Conservation (phyloP, 2,329 filamentous ascomycete species). For the Xylogone sp. region DNA sequence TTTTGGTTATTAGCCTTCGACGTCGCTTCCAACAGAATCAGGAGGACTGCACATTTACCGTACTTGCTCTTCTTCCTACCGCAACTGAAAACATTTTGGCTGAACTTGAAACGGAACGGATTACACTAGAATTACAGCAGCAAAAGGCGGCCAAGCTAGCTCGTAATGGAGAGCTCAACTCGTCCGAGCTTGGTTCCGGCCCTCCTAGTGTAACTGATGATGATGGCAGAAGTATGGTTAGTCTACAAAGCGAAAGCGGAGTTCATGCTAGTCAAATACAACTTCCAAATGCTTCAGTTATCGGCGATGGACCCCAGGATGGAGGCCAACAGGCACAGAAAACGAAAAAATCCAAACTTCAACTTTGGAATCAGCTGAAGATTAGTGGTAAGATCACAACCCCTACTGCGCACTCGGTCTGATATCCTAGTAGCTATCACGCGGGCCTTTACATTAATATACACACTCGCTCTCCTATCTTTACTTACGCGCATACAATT, state of each 20-base stretch:
- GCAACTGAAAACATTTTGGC: constrained; percentile 86
- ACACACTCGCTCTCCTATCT: constrained; percentile 83
- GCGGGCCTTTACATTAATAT: constrained; percentile 84
- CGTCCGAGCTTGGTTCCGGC: constrained; percentile 35
- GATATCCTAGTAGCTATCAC: constrained; percentile 65
- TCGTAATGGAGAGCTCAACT: constrained; percentile 48
- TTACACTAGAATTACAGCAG: constrained; percentile 90
- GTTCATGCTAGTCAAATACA: constrained; percentile 76
- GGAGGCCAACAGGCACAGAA: constrained; percentile 46
- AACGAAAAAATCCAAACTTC: constrained; percentile 73
- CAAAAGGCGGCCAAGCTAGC: constrained; percentile 76
- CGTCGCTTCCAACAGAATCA: constrained; percentile 98
- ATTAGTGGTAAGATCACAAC: constrained; percentile 69
- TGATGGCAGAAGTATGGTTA: constrained; percentile 72
- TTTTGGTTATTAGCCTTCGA: constrained; percentile 61
- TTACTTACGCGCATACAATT: constrained; percentile 93
- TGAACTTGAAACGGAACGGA: constrained; percentile 84
- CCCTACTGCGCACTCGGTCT: constrained; percentile 4
- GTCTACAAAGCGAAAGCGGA: constrained; percentile 76
- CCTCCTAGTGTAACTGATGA: constrained; percentile 72
- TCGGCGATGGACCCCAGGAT: constrained; percentile 33
- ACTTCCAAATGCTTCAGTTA: constrained; percentile 47
- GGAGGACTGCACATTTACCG: constrained; percentile 96
- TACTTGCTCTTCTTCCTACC: constrained; percentile 90
- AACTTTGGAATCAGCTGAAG: constrained; percentile 96